phyloP scores from a whole-genome alignment of 1,284 basidiomycete genomes.

The Ceratobasidium sp. region DNA sequence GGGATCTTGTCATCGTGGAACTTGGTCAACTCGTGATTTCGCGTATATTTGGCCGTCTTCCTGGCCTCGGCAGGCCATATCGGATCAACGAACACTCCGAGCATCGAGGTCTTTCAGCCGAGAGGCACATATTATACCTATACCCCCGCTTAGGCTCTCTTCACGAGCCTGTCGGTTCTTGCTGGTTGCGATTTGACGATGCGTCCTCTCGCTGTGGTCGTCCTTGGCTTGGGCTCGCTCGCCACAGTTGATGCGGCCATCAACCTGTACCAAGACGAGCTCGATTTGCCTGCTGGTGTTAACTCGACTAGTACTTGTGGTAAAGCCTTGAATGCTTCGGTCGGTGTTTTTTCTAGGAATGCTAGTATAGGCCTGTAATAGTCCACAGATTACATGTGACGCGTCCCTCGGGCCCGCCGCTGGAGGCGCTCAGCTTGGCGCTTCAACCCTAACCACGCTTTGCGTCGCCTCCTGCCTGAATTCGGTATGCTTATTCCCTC shows the following conservation, averaged over 20 bases:
- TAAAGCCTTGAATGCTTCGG: conserved; percentile 4
- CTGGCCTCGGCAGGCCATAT: not conserved
- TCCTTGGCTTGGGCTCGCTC: not conserved
- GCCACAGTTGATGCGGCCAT: not conserved
- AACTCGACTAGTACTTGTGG: not conserved
- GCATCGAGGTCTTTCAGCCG: not conserved
- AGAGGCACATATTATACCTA: no score
- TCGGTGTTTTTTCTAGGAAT: not conserved
- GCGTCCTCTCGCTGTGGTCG: not conserved
- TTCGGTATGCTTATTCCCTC: not conserved
- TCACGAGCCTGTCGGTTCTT: no score
- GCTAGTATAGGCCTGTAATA: no score
- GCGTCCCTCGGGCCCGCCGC: not conserved
- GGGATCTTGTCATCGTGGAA: no score
- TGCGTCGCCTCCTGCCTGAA: conserved; percentile 8
- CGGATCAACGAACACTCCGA: not conserved
- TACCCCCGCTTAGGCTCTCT: not conserved
- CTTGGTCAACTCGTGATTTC: no score
- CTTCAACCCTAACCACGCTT: conserved; percentile 1
- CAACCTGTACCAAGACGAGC: conserved; percentile 3
- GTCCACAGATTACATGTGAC: conserved; percentile 24
- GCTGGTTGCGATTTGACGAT: no score
- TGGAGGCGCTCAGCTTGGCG: not conserved
- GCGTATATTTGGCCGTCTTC: no score
- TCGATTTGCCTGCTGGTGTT: conserved; percentile 1